These are phyloP conservation scores for Stagonosporopsis chrysanthemi DNA, from an alignment of 2,329 filamentous ascomycete species.

Conservation along the genomic window DNA sequence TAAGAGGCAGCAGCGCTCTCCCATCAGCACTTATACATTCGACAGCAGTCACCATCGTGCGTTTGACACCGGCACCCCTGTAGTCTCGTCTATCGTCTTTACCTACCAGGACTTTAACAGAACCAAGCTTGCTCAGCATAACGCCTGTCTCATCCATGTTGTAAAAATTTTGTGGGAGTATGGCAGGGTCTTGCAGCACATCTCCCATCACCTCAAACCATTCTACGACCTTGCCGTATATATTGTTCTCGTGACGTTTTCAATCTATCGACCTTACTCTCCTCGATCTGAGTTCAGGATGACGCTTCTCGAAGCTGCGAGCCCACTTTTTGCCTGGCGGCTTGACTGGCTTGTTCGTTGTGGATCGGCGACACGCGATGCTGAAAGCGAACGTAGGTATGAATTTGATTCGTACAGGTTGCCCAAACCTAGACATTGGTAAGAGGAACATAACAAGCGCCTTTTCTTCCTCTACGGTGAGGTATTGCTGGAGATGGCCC, in stretches of 20 bases:
- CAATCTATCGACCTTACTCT: conserved; percentile 25
- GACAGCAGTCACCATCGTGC: conserved; percentile 21
- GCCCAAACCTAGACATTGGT: conserved; percentile 12
- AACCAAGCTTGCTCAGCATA: conserved; percentile 20
- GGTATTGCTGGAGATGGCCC: too few relatives aligned
- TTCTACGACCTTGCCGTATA: conserved; percentile 29
- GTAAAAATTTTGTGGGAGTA: conserved; percentile 24
- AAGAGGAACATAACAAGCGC: too few relatives aligned
- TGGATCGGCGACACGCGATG: conserved; percentile 6
- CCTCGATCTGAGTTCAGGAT: background rate
- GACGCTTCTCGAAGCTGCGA: background rate
- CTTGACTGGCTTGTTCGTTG: background rate
- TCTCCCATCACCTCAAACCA: conserved; percentile 34
- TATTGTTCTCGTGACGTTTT: conserved; percentile 31
- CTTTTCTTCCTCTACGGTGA: too few relatives aligned
- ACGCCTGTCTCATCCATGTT: too few relatives aligned
- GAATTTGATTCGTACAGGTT: conserved; percentile 32
- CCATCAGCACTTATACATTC: conserved; percentile 23
- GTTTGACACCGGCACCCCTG: too few relatives aligned
- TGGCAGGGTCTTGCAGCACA: conserved; percentile 20
- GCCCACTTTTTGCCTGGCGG: conserved; percentile 9
- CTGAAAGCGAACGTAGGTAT: conserved; percentile 27
- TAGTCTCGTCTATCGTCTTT: conserved; percentile 23
- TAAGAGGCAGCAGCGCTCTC: conserved; percentile 23
- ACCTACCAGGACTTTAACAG: conserved; percentile 28